Base-by-base conservation (phyloP, 352 stramenopile genomes). In the Blastocystis sp. region DNA sequence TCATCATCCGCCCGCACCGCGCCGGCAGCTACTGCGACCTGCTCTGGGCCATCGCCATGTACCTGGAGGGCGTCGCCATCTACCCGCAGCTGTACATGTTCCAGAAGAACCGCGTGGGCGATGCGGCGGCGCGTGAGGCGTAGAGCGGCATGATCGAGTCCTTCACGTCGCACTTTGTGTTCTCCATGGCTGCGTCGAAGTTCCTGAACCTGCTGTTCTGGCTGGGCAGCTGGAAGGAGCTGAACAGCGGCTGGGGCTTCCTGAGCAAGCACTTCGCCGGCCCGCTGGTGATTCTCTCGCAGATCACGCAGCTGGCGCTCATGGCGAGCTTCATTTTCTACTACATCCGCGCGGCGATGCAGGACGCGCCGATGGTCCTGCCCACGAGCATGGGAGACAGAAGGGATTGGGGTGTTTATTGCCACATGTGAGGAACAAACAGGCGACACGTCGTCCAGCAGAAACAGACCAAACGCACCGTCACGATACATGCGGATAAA, bases 131-230 rank as follows among this genome's bases (percentile, higher is more conserved):
- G 14, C 28, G 10, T 74, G 19, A 54, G 14, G 0, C 48, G 93
- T 92, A 94, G 60, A 94, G 93, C 43, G 95, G 94, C 74, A 94
- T 96, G 0, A 94, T 98, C n/a, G 96, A 88, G 52, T 65, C 78
- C 7, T 61, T 64, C 43, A 88, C 78, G 21, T 88, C 78, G 24
- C 78, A 99, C 91, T 98, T 97, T 90, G 95, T 98, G 65, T 97
- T 97, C 79, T 95, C 95, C 10, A 91, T 98, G n/a, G 95, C 95
- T n/a, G 97, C 98, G 90, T 94, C 94, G 61, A 93, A 95, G 84
- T 93, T 98, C 81, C 92, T 98, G 91, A 96, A 98, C 90, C 94
- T 98, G 76, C 93, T 98, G 76, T 99, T 99, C 91, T 99, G 96
- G 96, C 94, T 98, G 89, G 98, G 95, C 90, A 98, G 94, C 89